Evolutionary conservation across 164 flowering plant genomes (phyloP), one percentile per base, ranked within the genome.

Genomic region (Magnolia changhungtana): DNA sequence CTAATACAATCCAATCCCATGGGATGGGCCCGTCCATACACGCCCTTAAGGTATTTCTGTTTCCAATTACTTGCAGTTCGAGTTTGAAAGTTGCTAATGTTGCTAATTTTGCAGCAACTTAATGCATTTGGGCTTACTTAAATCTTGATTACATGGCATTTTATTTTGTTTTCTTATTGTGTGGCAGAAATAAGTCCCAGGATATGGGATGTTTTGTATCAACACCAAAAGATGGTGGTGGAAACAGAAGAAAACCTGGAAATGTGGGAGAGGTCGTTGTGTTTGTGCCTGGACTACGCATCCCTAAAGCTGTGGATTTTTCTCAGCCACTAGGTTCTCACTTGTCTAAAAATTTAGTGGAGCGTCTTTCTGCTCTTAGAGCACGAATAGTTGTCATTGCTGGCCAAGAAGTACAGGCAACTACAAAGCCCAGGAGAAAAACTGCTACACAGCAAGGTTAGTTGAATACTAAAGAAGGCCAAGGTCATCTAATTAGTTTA

Each of bases 131-230:
- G 19, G 8, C 8, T 68, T 14, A 19, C 45, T 27, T 16, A 37
- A 29, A 68, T 68, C 7, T 31, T 31, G 50, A 68, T 11, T 11
- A 9, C 49, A 70, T 50, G n/a, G 10, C 23, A n/a, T 50, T 20
- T 70, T 70, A 55, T 70, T 8, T 69, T 37, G 8, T 49, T 49
- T 49, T n/a, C 18, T 49, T n/a, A 19, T 68, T 79, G 16, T 78
- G 13, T 67, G 69, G 83, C 81, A 84, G 86, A 78, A 68, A 64
- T 71, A 76, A 80, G 67, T 77, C 50, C 75, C 27, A 77, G 74
- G 86, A 82, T 67, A 93, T 93, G 97, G 97, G 95, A 81, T 93
- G 97, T 83, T 73, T 88, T 11, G 83, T 84, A 27, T 93, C 97
- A 20, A 87, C 88, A 21, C 87, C 90, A 24, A 85, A 83, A 63